These are phyloP conservation scores for Blepharisma undulans DNA, from an alignment of 169 alveolate species.

Conservation along the genomic window DNA sequence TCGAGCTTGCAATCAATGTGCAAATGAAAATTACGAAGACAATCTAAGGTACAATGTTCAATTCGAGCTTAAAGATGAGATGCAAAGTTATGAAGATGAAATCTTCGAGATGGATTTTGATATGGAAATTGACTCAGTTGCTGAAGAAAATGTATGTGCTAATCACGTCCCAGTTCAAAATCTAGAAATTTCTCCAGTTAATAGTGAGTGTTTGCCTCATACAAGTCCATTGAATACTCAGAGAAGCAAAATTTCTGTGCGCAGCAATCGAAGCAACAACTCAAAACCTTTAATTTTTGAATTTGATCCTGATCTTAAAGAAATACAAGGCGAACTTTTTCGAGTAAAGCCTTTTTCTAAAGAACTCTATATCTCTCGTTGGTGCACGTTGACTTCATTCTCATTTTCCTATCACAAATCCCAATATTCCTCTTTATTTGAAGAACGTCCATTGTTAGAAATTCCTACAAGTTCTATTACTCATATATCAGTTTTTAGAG, in stretches of 20 bases:
- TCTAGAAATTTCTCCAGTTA: neutral
- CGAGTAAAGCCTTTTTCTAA: neutral
- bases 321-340: neutral
- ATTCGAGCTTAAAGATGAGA: neutral
- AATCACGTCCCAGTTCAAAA: neutral
- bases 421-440: neutral
- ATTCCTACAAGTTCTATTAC: neutral
- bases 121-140: neutral
- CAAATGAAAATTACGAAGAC: neutral
- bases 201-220: neutral
- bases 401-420: neutral
- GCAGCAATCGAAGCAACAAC: neutral
- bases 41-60: neutral
- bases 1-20: neutral
- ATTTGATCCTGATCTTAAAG: neutral
- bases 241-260: neutral
- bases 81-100: neutral
- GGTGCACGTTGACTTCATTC: neutral
- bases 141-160: neutral
- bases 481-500: neutral
- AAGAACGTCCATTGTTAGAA: neutral
- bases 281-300: neutral
- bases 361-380: neutral
- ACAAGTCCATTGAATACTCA: neutral
- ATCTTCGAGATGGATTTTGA: neutral